A percentile compares a stretch with the other conserved stretches of the same genome.
These are phyloP conservation scores for Colletotrichum scovillei DNA, from an alignment of 2,329 filamentous ascomycete genomes.

Conservation along the genomic window DNA sequence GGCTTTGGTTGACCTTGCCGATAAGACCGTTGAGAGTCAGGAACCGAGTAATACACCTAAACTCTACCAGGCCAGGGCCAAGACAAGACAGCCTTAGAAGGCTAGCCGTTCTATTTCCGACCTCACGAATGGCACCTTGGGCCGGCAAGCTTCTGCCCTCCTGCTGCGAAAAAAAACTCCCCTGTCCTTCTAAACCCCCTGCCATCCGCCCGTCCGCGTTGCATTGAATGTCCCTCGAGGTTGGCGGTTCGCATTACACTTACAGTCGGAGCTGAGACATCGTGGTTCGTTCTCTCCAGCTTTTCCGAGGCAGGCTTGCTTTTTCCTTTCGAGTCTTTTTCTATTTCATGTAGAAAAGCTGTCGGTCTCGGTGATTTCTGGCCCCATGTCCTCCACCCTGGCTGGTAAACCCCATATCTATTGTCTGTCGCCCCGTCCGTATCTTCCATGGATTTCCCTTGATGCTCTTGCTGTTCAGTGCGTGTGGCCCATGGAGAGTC, in stretches of 20 bases:
- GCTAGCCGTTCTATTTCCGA: slow-evolving; percentile 27
- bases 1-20: neutral
- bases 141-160: neutral
- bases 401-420: neutral
- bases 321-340: neutral
- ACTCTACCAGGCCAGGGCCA: neutral
- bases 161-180: neutral
- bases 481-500: neutral
- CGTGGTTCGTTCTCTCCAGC: neutral
- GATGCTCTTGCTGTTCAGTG: neutral
- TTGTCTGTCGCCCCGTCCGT: neutral
- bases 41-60: neutral
- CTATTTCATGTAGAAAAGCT: neutral
- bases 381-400: too few species aligned
- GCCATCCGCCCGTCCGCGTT: neutral
- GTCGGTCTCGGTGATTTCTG: slow-evolving; percentile 20
- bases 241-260: neutral
- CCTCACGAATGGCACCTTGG: slow-evolving; percentile 18
- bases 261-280: slow-evolving; percentile 9
- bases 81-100: neutral
- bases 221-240: neutral
- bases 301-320: slow-evolving; percentile 1
- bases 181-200: neutral
- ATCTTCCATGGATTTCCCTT: neutral
- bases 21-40: neutral